Conservation (phyloP, 257 asterid species). For the Gardenia jasminoides region DNA sequence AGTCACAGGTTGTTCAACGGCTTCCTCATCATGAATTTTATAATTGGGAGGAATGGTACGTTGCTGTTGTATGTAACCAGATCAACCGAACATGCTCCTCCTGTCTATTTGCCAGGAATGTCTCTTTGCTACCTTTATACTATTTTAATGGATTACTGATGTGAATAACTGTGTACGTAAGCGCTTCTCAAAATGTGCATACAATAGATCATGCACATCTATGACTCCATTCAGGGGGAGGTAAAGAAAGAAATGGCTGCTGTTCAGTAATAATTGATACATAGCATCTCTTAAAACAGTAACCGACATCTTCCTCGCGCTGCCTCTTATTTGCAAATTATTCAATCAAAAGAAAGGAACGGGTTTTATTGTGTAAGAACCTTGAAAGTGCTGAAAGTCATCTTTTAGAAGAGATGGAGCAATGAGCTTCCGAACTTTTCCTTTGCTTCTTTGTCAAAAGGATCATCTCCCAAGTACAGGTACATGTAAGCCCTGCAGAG, state of each 20-base stretch:
- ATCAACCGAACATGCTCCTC: slow-evolving; percentile 16
- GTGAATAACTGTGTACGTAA: background rate
- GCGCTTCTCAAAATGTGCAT: background rate
- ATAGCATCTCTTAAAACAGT: background rate
- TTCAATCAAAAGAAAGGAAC: slow-evolving; percentile 28
- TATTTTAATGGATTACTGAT: background rate
- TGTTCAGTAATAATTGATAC: background rate
- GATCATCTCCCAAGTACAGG: slow-evolving; percentile 71
- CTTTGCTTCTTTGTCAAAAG: slow-evolving; percentile 72
- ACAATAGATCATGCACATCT: background rate
- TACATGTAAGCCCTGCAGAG: slow-evolving; percentile 69
- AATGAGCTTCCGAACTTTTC: slow-evolving; percentile 62
- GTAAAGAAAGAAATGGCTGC: background rate
- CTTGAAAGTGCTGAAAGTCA: slow-evolving; percentile 22
- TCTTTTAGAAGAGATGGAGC: slow-evolving; percentile 45
- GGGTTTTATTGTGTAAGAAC: slow-evolving; percentile 35
- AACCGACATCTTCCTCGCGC: background rate
- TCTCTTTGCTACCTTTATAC: background rate
- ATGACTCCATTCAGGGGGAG: background rate
- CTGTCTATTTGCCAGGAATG: slow-evolving; percentile 12
- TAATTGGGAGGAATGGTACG: slow-evolving; percentile 22
- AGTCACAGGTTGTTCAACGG: slow-evolving; percentile 28
- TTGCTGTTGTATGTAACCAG: slow-evolving; percentile 19
- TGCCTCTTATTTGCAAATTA: slow-evolving; percentile 33
- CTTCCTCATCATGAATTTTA: slow-evolving; percentile 30